Conservation (phyloP, 1,139 yeast species). For the Lodderomyces metapsilosis region DNA sequence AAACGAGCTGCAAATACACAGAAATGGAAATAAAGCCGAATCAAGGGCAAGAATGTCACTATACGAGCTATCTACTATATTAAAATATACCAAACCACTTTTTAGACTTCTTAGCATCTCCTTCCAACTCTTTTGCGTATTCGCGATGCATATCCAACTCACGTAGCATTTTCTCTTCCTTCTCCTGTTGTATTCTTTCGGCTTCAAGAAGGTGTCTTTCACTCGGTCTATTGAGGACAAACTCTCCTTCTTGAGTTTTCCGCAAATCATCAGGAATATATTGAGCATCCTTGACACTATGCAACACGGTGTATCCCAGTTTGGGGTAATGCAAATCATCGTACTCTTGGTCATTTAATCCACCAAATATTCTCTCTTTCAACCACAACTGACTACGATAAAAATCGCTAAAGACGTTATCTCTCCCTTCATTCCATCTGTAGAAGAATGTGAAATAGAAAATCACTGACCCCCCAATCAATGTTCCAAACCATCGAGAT, state of each 20-base stretch:
- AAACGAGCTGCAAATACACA: too few relatives aligned
- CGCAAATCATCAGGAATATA: conserved; percentile 40
- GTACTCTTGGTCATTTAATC: conserved; percentile 57
- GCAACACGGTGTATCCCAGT: conserved; percentile 33
- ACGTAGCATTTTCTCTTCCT: conserved; percentile 63
- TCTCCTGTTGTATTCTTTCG: conserved; percentile 64
- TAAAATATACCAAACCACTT: conserved; percentile 40
- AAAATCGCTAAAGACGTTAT: conserved; percentile 68
- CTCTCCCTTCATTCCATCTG: conserved; percentile 84
- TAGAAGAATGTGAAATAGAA: conserved; percentile 68
- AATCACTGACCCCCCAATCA: conserved; percentile 45
- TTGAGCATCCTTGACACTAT: conserved; percentile 43
- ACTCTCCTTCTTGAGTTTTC: conserved; percentile 43
- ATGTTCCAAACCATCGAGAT: conserved; percentile 49
- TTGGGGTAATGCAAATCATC: conserved; percentile 58
- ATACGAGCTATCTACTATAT: not conserved
- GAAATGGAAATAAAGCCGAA: too few relatives aligned
- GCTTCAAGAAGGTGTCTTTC: conserved; percentile 76
- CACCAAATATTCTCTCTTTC: conserved; percentile 49
- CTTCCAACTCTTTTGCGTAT: conserved; percentile 28
- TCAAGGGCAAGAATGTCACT: too few relatives aligned
- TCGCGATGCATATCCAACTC: conserved; percentile 40
- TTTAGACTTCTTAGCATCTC: conserved; percentile 25
- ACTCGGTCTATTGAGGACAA: conserved; percentile 67
- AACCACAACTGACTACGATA: conserved; percentile 58